Percentiles rank a stretch among this genome's conserved stretches.
phyloP scores from a whole-genome alignment of 2,329 filamentous ascomycete species.

The Fusarium sp. region DNA sequence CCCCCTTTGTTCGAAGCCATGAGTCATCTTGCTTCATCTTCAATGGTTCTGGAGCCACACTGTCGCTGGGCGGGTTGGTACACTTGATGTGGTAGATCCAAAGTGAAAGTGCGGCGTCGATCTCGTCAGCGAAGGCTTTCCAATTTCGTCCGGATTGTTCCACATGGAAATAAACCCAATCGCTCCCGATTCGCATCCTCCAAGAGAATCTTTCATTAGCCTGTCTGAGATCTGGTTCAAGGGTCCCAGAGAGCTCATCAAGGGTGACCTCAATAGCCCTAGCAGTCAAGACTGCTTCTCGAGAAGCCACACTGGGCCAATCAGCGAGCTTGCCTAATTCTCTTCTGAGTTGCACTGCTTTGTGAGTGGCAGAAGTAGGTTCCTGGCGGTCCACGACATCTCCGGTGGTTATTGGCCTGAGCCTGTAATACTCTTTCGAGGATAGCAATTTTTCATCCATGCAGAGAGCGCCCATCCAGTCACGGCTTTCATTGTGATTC shows the following conservation, averaged over 20 bases:
- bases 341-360: background rate
- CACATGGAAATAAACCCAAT: background rate
- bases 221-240: rapidly evolving
- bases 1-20: too few species aligned
- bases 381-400: background rate
- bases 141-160: background rate
- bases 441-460: background rate
- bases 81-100: background rate
- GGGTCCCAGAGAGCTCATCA: background rate
- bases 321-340: background rate
- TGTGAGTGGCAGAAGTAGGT: background rate
- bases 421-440: background rate
- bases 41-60: background rate
- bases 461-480: background rate
- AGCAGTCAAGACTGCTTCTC: background rate
- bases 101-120: background rate
- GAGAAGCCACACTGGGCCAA: background rate
- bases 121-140: background rate
- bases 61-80: background rate
- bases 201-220: background rate
- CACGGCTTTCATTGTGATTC: too few species aligned
- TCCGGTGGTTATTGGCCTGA: background rate
- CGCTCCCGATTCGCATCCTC: background rate
- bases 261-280: background rate
- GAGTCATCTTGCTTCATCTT: background rate